These are phyloP conservation scores for Elsinoe ampelina DNA, from an alignment of 2,329 filamentous ascomycete species.

Conservation along the genomic window DNA sequence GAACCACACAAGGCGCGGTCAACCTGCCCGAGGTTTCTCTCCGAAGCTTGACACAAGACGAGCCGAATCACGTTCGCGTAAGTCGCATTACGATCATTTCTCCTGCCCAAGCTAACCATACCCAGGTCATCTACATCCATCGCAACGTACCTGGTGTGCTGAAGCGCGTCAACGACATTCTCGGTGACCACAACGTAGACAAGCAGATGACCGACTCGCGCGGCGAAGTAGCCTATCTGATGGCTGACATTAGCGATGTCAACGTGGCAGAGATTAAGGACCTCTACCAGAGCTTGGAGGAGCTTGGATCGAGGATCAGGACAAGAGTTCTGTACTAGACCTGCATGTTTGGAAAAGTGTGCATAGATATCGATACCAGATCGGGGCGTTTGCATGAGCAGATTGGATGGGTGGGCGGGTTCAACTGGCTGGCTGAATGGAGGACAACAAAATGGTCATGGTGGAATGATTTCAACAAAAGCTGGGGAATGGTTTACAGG, in stretches of 20 bases:
- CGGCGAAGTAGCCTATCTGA: constrained; percentile 89
- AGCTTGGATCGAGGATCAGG: constrained; percentile 44
- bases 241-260: constrained; percentile 93
- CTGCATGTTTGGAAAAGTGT: not conserved
- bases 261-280: constrained; percentile 72
- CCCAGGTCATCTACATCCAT: constrained; percentile 76
- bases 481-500: not conserved
- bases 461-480: constrained; percentile 2
- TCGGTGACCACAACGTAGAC: constrained; percentile 93
- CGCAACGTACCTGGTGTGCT: constrained; percentile 93
- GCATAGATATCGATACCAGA: not conserved
- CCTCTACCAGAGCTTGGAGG: constrained; percentile 73
- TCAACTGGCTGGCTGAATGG: not conserved
- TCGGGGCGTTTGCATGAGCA: not conserved
- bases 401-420: not conserved
- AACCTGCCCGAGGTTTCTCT: constrained; percentile 94
- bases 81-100: not conserved
- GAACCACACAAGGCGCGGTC: constrained; percentile 80
- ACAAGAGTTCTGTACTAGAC: constrained; percentile 40
- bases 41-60: constrained; percentile 80
- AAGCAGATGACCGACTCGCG: constrained; percentile 97
- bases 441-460: not conserved
- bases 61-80: constrained; percentile 74
- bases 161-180: constrained; percentile 86
- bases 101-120: constrained; percentile 29